A percentile compares a stretch with the other conserved stretches of the same genome.
These are phyloP conservation scores for Curvularia sp. DNA, from an alignment of 2,329 filamentous ascomycete species.

Conservation along the genomic window DNA sequence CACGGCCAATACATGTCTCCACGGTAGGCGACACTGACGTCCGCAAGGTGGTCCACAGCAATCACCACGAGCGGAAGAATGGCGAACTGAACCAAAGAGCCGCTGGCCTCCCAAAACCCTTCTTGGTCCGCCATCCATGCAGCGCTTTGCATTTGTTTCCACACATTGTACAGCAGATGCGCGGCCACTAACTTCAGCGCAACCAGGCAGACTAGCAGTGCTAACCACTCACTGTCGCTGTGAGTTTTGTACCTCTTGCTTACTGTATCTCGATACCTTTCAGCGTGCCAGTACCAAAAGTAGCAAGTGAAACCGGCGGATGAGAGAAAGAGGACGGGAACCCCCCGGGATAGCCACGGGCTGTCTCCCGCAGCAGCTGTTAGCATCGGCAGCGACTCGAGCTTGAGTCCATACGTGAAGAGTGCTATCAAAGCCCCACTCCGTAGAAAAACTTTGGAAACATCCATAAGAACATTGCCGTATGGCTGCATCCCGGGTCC, in stretches of 20 bases:
- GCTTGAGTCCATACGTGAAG: neutral
- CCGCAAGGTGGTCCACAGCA: constrained; percentile 1
- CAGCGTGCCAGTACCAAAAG: neutral
- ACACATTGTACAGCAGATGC: neutral
- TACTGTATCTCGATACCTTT: neutral
- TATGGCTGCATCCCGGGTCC: neutral
- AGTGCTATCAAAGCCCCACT: neutral
- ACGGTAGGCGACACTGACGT: constrained; percentile 1
- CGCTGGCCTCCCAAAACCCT: neutral
- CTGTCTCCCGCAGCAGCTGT: constrained; percentile 1
- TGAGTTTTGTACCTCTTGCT: neutral
- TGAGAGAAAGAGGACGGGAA: neutral
- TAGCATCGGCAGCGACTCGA: neutral
- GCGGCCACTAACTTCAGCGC: neutral
- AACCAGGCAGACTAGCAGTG: constrained; percentile 1
- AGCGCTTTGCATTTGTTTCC: neutral
- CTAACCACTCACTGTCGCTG: neutral
- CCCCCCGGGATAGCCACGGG: constrained; percentile 4
- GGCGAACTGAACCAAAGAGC: neutral
- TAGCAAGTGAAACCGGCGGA: neutral
- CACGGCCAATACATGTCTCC: neutral
- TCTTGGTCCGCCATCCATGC: neutral
- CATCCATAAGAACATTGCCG: neutral
- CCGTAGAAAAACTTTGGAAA: neutral
- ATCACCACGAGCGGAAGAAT: neutral